Base-by-base conservation (phyloP, 768 basidiomycete genomes). In the Favolaschia claudopus region DNA sequence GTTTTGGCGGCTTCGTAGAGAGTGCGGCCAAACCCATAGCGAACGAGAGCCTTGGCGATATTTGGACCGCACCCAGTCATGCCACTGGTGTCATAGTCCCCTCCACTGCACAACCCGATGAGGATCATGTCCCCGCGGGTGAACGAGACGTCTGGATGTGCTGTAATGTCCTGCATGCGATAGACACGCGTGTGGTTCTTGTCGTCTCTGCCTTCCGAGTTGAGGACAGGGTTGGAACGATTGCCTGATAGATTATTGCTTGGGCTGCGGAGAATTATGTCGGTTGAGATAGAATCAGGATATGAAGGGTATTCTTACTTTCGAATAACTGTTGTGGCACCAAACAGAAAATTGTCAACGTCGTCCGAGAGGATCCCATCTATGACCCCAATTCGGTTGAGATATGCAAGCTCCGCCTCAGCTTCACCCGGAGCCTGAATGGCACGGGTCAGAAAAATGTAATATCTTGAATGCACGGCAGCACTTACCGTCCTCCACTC, bases 331-430 rank as follows among this genome's bases (percentile, higher is more conserved):
- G 85, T 86, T 6, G 76, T 82, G 1, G 93, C 95, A 20, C 95
- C 95, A 61, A 98, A 98, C 3, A 97, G 75, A 68, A 96, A 89
- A 52, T 87, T 95, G 68, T 98, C 95, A 2, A 95, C 95, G 67
- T 97, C 96, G 71, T 98, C 96, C 0, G 95, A 92, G 39, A 96
- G 80, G 24, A 97, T 85, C 0, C 89, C 93, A 69, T 98, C 96
- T 54, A 98, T 91, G 49, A 91, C 72, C 3, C 93, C 93, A 38
- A 88, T 84, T 5, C 83, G 79, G 66, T 94, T 95, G 50, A 98
- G 79, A 61, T 92, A 89, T 0, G 95, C 95, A 3, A 98, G 79
- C 69, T 96, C 95, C 0, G 95, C 95, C 72, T 98, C 96, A 0
- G 96, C 96, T 74, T 97, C 96, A 17, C 93, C 95, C 7, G 95